Base-by-base conservation (phyloP, 2,329 filamentous ascomycete species). In the Cercospora citrullina region DNA sequence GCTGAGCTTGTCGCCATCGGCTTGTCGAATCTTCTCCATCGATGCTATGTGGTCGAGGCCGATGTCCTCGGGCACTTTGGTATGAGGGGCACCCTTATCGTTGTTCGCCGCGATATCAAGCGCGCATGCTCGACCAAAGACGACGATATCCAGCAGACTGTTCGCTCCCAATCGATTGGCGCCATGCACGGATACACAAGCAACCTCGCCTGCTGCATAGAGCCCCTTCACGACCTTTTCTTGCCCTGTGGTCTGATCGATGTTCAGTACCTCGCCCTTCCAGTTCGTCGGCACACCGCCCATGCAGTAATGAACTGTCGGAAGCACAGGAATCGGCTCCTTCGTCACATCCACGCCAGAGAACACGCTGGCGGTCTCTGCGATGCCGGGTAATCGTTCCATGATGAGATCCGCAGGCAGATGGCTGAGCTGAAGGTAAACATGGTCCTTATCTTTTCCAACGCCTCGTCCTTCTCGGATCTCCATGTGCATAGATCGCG, bases 291-390 rank as follows among this genome's bases (percentile, higher is more conserved):
- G 82, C 12, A 84, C 82, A 26, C 83, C 83, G 21, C 83, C 83
- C 83, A 84, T 85, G 69, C 81, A 83, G 69, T 84, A 85, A 71
- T 85, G 83, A 3, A 85, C 84, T 1, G 83, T 85, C 0, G 83
- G 84, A 4, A 80, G 69, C 2, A 85, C 83, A 1, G 83, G 83
- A 67, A 85, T 85, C 0, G 83, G 81, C 68, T 85, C 76, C 71
- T 78, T 80, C 14, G 81, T 84, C 23, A 85, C 81, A 69, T 85
- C 82, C 16, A 85, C 81, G 5, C 83, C 83, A 1, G 82, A 81
- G 71, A 84, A 85, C 33, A 85, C 83, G 4, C 75, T 78, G 1
- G 83, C 83, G 12, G 83, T 85, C 71, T 85, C 83, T n/a, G 82
- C 81, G 51, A 85, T 84, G 1, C 83, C 83, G 2, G 83, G 83